Base-by-base conservation (phyloP, 768 basidiomycete genomes). In the Podaxis pistillaris region DNA sequence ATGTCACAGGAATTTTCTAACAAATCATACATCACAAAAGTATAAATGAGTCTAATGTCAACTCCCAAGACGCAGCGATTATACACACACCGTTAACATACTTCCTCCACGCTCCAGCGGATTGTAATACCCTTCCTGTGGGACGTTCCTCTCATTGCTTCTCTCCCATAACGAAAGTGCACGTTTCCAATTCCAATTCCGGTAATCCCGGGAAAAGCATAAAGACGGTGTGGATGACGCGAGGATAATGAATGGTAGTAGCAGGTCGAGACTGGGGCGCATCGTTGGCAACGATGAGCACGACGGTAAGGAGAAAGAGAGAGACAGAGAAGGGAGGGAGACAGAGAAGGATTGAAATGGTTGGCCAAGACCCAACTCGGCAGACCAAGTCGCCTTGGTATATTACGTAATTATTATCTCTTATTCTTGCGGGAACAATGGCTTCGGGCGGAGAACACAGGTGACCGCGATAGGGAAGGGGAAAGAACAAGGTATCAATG, bases 41-140 rank as follows among this genome's bases (percentile, higher is more conserved):
- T 1, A 50, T 50, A 50, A 50, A 22, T 50, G 12, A 22, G 6
- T 12, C 11, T 5, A 22, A 41, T 9, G 40, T 13, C 7, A 22
- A 11, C 19, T 28, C 2, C 7, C 12, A 22, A 26, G 49, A 24
- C 12, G 12, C 24, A 50, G 12, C 11, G 49, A 50, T 7, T 7
- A 41, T 41, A 50, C 9, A 30, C 90, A 62, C 67, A 93, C 92
- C 19, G 90, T 89, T 2, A 93, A 74, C 83, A 89, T 83, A 63
- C 78, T 81, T 0, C 93, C 93, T 4, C 90, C 89, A 40, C 70
- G 75, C 9, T 73, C 67, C 7, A 70, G 59, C 1, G 91, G 90
- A 63, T 83, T 76, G 65, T 82, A 87, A 70, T 81, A 94, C 2
- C 90, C 91, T 46, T 72, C 69, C 6, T 79, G 63, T 3, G 87